phyloP scores from a whole-genome alignment of 1,284 basidiomycete genomes.

The Takashimella tepidaria region DNA sequence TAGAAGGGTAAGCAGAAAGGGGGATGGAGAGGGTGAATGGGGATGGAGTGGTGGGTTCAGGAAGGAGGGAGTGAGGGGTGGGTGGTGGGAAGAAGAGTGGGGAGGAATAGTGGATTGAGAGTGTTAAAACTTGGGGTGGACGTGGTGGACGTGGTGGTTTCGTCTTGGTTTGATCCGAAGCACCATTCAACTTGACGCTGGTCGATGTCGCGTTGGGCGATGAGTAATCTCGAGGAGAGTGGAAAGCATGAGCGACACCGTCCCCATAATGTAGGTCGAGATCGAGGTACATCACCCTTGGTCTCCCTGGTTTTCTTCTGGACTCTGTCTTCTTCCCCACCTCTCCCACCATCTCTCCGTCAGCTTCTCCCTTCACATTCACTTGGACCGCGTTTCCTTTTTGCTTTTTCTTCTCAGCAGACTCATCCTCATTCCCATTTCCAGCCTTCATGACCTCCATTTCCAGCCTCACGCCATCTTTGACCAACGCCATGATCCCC shows the following conservation, averaged over 20 bases:
- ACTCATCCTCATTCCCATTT: background rate
- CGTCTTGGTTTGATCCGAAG: background rate
- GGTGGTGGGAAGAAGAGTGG: conserved; percentile 73
- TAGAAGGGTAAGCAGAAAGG: conserved; percentile 61
- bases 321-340: background rate
- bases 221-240: conserved; percentile 29
- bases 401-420: background rate
- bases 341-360: background rate
- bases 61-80: conserved; percentile 55
- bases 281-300: conserved; percentile 63
- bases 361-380: background rate
- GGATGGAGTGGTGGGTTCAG: conserved; percentile 52
- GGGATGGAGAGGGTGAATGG: conserved; percentile 74
- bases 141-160: conserved; percentile 33
- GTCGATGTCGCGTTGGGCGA: background rate
- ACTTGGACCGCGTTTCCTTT: too few relatives aligned
- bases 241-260: conserved; percentile 75
- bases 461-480: conserved; percentile 16
- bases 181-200: conserved; percentile 21
- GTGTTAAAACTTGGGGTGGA: conserved; percentile 57
- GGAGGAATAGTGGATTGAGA: conserved; percentile 76
- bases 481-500: conserved; percentile 53
- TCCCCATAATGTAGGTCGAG: conserved; percentile 83
- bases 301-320: background rate
- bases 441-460: background rate